Conservation (phyloP, 129 eudicot species). For the carrot (Daucus carota) region DNA sequence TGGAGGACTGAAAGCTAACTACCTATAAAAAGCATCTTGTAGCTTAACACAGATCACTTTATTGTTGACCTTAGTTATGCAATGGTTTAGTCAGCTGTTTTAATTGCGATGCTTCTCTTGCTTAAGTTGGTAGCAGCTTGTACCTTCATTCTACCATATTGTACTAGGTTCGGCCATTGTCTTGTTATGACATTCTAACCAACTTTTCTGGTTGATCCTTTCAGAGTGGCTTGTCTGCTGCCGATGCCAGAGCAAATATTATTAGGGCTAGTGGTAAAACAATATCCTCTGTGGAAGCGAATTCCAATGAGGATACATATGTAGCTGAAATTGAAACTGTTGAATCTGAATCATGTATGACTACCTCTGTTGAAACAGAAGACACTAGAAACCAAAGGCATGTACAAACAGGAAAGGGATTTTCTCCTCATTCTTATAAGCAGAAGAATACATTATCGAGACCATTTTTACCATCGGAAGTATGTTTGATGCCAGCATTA, state of each 20-base stretch:
- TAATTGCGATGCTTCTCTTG: neutral
- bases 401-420: slow-evolving; percentile 20
- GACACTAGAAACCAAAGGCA: slow-evolving; percentile 18
- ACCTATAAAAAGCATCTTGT: neutral
- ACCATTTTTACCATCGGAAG: slow-evolving; percentile 78
- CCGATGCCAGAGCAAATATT: slow-evolving; percentile 29
- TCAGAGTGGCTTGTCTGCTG: slow-evolving; percentile 29
- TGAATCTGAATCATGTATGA: slow-evolving; percentile 28
- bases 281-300: slow-evolving; percentile 47
- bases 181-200: neutral
- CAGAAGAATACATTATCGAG: slow-evolving; percentile 32
- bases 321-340: slow-evolving; percentile 37
- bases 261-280: slow-evolving; percentile 38
- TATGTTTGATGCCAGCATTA: slow-evolving; percentile 9
- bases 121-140: neutral
- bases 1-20: neutral
- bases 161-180: neutral
- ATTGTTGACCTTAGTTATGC: neutral
- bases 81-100: neutral
- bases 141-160: neutral
- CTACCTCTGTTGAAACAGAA: slow-evolving; percentile 18
- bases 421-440: slow-evolving; percentile 22
- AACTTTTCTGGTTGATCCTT: slow-evolving; percentile 6
- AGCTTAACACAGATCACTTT: neutral
- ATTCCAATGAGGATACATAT: slow-evolving; percentile 34